phyloP scores from a whole-genome alignment of 2,329 filamentous ascomycete species.

The Ambrosiella cleistominuta region DNA sequence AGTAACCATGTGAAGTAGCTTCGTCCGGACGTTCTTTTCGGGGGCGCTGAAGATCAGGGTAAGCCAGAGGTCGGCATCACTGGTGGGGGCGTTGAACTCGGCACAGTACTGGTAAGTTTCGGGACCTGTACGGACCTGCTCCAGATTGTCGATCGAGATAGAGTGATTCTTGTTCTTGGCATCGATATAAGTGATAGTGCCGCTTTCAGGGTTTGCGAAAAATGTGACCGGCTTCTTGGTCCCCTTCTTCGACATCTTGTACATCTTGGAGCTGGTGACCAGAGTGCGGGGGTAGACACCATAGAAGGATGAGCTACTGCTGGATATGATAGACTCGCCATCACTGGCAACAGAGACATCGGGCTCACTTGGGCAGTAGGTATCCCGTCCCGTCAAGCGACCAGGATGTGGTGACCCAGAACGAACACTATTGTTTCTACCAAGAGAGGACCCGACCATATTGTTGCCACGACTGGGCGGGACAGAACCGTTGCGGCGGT shows the following conservation, averaged over 20 bases:
- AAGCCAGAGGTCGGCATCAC: constrained; percentile 60
- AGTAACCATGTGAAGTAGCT: constrained; percentile 76
- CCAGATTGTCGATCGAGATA: constrained; percentile 89
- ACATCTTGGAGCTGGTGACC: constrained; percentile 59
- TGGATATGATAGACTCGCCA: neutral
- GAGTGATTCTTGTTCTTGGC: constrained; percentile 59
- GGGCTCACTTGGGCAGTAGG: constrained; percentile 25
- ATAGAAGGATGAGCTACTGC: constrained; percentile 20
- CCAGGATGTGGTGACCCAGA: constrained; percentile 49
- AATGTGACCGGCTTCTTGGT: constrained; percentile 47
- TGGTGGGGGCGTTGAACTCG: constrained; percentile 54
- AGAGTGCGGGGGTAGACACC: constrained; percentile 63
- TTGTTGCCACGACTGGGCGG: constrained; percentile 36
- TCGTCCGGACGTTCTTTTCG: constrained; percentile 50
- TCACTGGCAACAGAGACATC: neutral
- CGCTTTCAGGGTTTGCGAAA: constrained; percentile 63
- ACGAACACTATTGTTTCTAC: constrained; percentile 78
- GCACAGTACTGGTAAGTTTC: constrained; percentile 81
- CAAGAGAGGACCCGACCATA: constrained; percentile 58
- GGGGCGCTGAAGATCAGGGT: constrained; percentile 74
- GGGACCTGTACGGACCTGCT: constrained; percentile 66
- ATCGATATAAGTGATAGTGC: constrained; percentile 71
- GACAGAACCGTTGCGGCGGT: constrained; percentile 58
- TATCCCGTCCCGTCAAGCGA: constrained; percentile 19
- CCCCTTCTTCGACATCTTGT: constrained; percentile 74